Base-by-base conservation (phyloP, 306 rosid genomes). In the Pyrus communis region DNA sequence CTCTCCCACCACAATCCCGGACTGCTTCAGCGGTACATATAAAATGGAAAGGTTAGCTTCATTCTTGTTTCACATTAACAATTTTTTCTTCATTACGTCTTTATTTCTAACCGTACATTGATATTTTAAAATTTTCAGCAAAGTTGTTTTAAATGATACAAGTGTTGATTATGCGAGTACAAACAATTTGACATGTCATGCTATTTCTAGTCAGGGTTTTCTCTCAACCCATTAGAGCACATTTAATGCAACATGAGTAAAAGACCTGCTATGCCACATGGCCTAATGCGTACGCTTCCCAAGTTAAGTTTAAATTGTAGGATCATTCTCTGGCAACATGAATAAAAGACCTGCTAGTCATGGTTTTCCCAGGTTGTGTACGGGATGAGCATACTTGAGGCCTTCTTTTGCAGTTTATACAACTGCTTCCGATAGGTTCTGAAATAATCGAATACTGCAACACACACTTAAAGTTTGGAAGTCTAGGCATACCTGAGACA, bases 21-120 rank as follows among this genome's bases (percentile, higher is more conserved):
- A 58, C 54, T 57, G 60, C 38, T 33, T 22, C 17, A 57, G 13
- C 38, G 43, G 5, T 54, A 11, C 40, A 46, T 45, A 30, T 80
- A 67, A 79, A 73, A 31, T 67, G 83, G 75, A 28, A 45, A 67
- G 83, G 83, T 80, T 38, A 38, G 49, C 31, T 68, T 22, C 13
- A 33, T 21, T 46, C 9, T 65, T 62, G n/a, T 62, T 1, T 9
- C 4, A 6, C 21, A 15, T 28, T 5, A 7, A 27, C 65, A 25
- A 71, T 35, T 38, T 40, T 51, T 23, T 72, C 59, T 42, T 58
- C 30, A 27, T 18, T 64, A 18, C 3, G 22, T 15, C 68, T 43
- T 27, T 73, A 15, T 15, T 13, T 31, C 49, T 62, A 7, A 6
- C n/a, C 11, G 4, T 13, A 8, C 38, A n/a, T 70, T 9, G 27